These are phyloP conservation scores for Candida taoyuanica DNA, from an alignment of 805 yeast genomes.

Conservation along the genomic window DNA sequence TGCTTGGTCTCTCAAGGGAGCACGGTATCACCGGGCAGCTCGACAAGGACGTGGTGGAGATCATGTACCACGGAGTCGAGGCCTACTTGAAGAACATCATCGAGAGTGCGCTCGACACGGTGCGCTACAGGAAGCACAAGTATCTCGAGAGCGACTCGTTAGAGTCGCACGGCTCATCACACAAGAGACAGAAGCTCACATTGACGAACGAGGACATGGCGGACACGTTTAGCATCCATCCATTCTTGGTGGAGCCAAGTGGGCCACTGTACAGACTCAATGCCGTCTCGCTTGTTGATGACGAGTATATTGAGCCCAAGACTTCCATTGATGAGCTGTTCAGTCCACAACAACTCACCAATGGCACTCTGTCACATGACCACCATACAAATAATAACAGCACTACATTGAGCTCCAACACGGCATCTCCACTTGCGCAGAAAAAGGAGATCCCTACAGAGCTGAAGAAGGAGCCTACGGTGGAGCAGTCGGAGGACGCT, in stretches of 20 bases:
- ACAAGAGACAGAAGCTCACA: constrained; percentile 30
- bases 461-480: not conserved
- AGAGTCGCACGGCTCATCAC: constrained; percentile 1
- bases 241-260: constrained; percentile 63
- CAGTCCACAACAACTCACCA: not conserved
- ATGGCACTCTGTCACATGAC: not conserved
- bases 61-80: constrained; percentile 77
- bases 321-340: constrained; percentile 22
- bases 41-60: constrained; percentile 73
- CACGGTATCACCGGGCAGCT: constrained; percentile 82
- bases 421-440: constrained; percentile 8
- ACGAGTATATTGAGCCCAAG: constrained; percentile 28
- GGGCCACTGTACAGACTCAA: constrained; percentile 54
- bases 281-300: constrained; percentile 50
- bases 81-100: constrained; percentile 68
- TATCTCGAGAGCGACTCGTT: no score
- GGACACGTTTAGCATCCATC: constrained; percentile 59
- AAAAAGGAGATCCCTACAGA: constrained; percentile 8
- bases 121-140: constrained; percentile 52
- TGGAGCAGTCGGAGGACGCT: constrained; percentile 1
- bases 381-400: constrained; percentile 9
- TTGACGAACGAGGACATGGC: constrained; percentile 63
- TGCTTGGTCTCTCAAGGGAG: constrained; percentile 83
- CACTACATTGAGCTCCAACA: constrained; percentile 1
- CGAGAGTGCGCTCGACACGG: constrained; percentile 70